phyloP scores from a whole-genome alignment of 148 eudicot species.

The Diospyros kaki region DNA sequence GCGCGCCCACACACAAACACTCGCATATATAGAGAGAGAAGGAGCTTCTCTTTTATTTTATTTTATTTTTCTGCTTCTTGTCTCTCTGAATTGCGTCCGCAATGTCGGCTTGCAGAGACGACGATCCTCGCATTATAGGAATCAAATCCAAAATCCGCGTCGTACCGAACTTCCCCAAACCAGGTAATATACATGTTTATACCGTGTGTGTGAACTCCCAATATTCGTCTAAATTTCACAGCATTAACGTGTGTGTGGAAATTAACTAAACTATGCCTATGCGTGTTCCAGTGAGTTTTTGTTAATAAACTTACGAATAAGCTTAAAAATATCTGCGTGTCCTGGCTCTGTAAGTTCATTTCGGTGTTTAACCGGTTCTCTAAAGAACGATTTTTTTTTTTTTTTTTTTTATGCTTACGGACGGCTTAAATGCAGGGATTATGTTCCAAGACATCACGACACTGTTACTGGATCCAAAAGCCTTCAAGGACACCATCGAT shows the following conservation, averaged over 20 bases:
- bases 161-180: conserved; percentile 83
- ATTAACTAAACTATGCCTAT: too few species aligned
- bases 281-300: too few species aligned
- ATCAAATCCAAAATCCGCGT: conserved; percentile 72
- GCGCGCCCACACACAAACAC: too few species aligned
- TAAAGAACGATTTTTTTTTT: too few species aligned
- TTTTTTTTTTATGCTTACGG: not conserved
- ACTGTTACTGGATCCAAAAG: conserved; percentile 65
- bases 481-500: conserved; percentile 86
- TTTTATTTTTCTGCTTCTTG: too few species aligned
- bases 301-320: too few species aligned
- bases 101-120: conserved; percentile 54
- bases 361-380: not conserved
- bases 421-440: conserved; percentile 42
- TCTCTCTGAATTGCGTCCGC: conserved; percentile 13
- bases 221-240: too few species aligned
- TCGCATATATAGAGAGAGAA: not conserved
- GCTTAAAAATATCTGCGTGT: too few species aligned
- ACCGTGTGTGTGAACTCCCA: too few species aligned
- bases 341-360: not conserved
- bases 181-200: conserved; percentile 34
- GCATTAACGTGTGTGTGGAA: too few species aligned
- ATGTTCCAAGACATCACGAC: conserved; percentile 93
- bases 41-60: not conserved
- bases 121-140: conserved; percentile 58